phyloP scores from a whole-genome alignment of 768 basidiomycete genomes.

The Gloeopeniophorella convolvens region DNA sequence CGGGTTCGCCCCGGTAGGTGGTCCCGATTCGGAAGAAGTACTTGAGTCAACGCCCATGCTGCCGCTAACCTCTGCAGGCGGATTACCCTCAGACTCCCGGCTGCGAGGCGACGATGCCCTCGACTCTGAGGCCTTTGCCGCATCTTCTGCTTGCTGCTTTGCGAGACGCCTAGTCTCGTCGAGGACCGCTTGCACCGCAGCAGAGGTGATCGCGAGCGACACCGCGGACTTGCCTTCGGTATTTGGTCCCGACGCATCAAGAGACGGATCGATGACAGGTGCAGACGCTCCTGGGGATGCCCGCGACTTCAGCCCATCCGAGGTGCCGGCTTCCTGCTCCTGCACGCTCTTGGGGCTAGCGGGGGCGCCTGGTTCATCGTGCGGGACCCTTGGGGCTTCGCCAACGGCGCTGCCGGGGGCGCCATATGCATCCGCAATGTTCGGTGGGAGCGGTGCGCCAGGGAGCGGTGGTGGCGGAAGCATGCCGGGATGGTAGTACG shows the following conservation, averaged over 20 bases:
- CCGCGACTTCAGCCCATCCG: slow-evolving; percentile 4
- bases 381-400: slow-evolving; percentile 1
- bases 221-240: slow-evolving; percentile 10
- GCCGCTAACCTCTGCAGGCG: background rate
- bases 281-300: slow-evolving; percentile 6
- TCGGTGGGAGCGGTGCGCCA: slow-evolving; percentile 7
- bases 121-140: background rate
- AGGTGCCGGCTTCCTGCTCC: background rate
- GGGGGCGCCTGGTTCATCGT: slow-evolving; percentile 5
- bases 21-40: slow-evolving; percentile 21
- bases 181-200: slow-evolving; percentile 32
- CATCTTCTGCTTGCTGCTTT: slow-evolving; percentile 3
- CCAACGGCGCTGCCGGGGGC: background rate
- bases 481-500: slow-evolving; percentile 20
- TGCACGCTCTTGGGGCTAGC: slow-evolving; percentile 11
- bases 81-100: background rate
- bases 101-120: slow-evolving; percentile 4
- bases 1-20: slow-evolving; percentile 43
- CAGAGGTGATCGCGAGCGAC: slow-evolving; percentile 22
- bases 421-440: background rate
- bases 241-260: slow-evolving; percentile 25
- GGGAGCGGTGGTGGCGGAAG: slow-evolving; percentile 25
- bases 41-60: background rate
- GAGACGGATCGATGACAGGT: slow-evolving; percentile 35
- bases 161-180: slow-evolving; percentile 30